Evolutionary conservation across 169 alveolate species (phyloP).

Genomic region (Plasmodium gallinaceum): DNA sequence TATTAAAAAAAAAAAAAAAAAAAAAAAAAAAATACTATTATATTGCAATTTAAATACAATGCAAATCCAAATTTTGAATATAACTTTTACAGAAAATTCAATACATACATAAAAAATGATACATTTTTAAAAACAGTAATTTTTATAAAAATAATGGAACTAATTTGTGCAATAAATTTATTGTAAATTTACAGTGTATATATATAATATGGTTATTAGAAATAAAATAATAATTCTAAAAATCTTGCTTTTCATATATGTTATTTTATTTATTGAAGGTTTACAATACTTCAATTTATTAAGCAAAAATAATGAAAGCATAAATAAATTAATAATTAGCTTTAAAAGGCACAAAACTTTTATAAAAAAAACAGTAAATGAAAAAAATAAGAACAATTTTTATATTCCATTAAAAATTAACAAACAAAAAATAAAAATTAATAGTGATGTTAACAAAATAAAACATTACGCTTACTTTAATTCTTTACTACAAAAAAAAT

Average conservation of each 20-base stretch:
- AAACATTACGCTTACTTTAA: too few relatives aligned
- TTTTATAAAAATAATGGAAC: not conserved
- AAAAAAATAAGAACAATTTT: not conserved
- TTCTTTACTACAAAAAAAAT: too few relatives aligned
- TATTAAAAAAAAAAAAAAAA: too few relatives aligned
- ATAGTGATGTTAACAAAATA: too few relatives aligned
- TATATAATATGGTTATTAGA: slow-evolving; percentile 34
- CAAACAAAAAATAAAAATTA: not conserved
- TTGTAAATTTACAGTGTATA: not conserved
- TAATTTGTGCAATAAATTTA: not conserved
- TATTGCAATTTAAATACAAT: too few relatives aligned
- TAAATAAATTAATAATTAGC: slow-evolving; percentile 8
- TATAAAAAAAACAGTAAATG: not conserved
- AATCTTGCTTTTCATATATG: slow-evolving; percentile 31
- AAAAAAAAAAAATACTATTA: too few relatives aligned
- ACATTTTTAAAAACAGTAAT: too few relatives aligned
- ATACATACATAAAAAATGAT: too few relatives aligned
- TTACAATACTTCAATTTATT: not conserved
- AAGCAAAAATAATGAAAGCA: slow-evolving; percentile 8
- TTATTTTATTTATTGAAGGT: slow-evolving; percentile 19
- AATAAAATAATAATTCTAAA: slow-evolving; percentile 2
- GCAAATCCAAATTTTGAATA: too few relatives aligned
- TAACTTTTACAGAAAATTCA: too few relatives aligned
- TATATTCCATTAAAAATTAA: too few relatives aligned
- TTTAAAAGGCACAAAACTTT: not conserved